These are phyloP conservation scores for Aphanomyces stellatus DNA, from an alignment of 352 stramenopile genomes.

Conservation along the genomic window DNA sequence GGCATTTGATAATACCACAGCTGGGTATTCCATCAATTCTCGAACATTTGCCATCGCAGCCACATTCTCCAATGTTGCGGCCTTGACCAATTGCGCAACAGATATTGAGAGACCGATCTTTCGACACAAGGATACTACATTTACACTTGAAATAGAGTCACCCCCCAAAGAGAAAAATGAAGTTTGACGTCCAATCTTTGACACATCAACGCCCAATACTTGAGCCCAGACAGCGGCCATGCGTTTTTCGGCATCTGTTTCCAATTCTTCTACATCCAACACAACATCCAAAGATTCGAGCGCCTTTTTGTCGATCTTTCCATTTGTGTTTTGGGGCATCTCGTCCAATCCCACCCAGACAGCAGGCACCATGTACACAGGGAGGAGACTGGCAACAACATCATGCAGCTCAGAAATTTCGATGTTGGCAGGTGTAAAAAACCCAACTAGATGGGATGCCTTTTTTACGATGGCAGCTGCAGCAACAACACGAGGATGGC, in stretches of 20 bases:
- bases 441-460: slow-evolving; percentile 86
- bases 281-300: neutral
- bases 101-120: neutral
- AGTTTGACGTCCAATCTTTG: neutral
- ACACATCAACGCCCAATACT: neutral
- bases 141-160: neutral
- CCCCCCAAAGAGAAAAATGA: neutral
- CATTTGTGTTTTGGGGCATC: slow-evolving; percentile 74
- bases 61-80: neutral
- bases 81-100: neutral
- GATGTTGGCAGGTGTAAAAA: slow-evolving; percentile 79
- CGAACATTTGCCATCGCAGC: neutral
- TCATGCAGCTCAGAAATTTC: slow-evolving; percentile 51
- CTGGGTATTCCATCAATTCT: neutral
- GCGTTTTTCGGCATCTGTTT: neutral
- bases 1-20: neutral
- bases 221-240: neutral
- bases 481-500: slow-evolving; percentile 29
- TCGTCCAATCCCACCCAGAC: slow-evolving; percentile 75
- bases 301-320: slow-evolving; percentile 27
- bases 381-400: slow-evolving; percentile 66
- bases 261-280: neutral
- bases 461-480: slow-evolving; percentile 36
- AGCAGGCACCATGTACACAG: slow-evolving; percentile 75
- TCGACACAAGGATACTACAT: neutral